Percentiles rank a stretch among this genome's conserved stretches.
Conservation (phyloP, 371 early-diverging fungal genomes). For the Choanephora cucurbitarum region DNA sequence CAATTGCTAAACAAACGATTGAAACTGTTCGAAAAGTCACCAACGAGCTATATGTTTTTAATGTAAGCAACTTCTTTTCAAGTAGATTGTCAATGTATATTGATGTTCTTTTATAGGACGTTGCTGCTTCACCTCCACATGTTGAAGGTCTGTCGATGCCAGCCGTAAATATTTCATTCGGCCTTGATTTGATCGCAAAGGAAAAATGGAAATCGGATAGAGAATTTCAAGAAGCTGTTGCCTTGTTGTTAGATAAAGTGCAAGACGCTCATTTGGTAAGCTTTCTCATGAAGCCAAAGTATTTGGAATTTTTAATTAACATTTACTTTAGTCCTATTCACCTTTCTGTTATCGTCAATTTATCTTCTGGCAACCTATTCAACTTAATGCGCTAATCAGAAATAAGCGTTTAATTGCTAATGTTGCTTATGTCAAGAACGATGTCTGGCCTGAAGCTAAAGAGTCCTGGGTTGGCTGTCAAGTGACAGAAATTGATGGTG, state of each 20-base stretch:
- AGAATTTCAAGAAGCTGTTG: slow-evolving; percentile 52
- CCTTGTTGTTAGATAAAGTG: slow-evolving; percentile 50
- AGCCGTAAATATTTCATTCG: slow-evolving; percentile 46
- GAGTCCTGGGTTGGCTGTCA: slow-evolving; percentile 49
- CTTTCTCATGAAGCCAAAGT: not conserved
- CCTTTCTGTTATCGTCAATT: slow-evolving; percentile 56
- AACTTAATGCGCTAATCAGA: slow-evolving; percentile 47
- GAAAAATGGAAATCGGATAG: slow-evolving; percentile 49
- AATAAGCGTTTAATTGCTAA: slow-evolving; percentile 42
- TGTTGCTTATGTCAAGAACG: slow-evolving; percentile 53
- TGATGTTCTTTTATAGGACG: slow-evolving; percentile 31
- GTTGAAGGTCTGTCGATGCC: slow-evolving; percentile 44
- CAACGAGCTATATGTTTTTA: slow-evolving; percentile 52
- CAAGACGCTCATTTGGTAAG: slow-evolving; percentile 54
- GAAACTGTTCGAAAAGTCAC: slow-evolving; percentile 49
- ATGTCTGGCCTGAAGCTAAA: slow-evolving; percentile 53
- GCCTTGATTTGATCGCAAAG: slow-evolving; percentile 44
- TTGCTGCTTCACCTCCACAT: slow-evolving; percentile 44
- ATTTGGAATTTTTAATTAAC: not conserved
- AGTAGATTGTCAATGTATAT: too few relatives aligned
- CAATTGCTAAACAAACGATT: slow-evolving; percentile 43
- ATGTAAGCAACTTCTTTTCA: slow-evolving; percentile 43
- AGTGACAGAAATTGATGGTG: slow-evolving; percentile 51
- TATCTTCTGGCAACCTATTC: slow-evolving; percentile 56
- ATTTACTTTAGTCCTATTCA: slow-evolving; percentile 38